These are phyloP conservation scores for Pulchroboletus neoregius DNA, from an alignment of 1,284 basidiomycete genomes.

Conservation along the genomic window DNA sequence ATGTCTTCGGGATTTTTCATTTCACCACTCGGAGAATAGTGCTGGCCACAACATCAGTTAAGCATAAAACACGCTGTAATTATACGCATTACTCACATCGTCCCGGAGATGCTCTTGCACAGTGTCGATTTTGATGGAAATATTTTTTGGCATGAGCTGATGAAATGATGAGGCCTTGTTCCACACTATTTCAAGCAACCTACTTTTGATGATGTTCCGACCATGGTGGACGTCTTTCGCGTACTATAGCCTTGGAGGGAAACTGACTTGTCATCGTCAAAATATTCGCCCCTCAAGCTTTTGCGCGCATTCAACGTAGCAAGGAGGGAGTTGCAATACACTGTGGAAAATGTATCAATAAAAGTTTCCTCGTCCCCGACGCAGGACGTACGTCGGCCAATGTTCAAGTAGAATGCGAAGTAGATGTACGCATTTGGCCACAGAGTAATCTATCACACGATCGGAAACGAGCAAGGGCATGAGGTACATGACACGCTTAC, in stretches of 20 bases:
- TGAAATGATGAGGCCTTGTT: constrained; percentile 8
- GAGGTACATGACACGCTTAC: constrained; percentile 27
- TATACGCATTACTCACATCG: too few species aligned
- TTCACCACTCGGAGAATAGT: constrained; percentile 22
- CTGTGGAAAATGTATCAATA: constrained; percentile 23
- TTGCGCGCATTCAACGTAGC: constrained; percentile 49
- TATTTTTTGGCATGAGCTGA: constrained; percentile 31
- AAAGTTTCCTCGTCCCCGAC: not conserved
- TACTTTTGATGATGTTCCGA: constrained; percentile 21
- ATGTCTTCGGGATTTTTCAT: constrained; percentile 22
- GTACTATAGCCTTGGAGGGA: constrained; percentile 32
- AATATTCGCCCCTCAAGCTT: constrained; percentile 30
- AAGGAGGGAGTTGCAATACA: constrained; percentile 51
- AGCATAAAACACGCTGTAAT: not conserved
- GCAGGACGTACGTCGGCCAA: constrained; percentile 42
- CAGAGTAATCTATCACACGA: constrained; percentile 32
- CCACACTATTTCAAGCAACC: not conserved
- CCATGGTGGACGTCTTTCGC: constrained; percentile 26
- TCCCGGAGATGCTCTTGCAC: constrained; percentile 32
- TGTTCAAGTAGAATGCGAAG: constrained; percentile 47
- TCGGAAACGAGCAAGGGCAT: not conserved
- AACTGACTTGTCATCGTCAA: constrained; percentile 32
- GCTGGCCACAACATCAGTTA: constrained; percentile 6
- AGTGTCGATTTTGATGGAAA: constrained; percentile 34
- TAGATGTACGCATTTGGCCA: constrained; percentile 44